These are phyloP conservation scores for Heliamphora pulchella DNA, from an alignment of 179 eudicot species.

Conservation along the genomic window DNA sequence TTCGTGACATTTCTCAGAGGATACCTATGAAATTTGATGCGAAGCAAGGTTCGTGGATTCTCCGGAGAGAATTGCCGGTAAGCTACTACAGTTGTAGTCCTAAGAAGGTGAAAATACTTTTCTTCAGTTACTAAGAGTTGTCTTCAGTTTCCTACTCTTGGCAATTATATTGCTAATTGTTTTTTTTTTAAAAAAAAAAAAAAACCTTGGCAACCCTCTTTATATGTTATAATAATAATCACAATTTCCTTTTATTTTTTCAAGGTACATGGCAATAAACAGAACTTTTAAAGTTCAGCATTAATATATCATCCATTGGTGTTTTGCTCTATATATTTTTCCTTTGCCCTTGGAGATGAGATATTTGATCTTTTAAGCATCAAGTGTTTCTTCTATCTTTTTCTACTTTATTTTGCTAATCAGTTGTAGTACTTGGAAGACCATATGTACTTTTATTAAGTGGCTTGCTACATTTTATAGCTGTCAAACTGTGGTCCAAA, in stretches of 20 bases:
- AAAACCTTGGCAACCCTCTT: background rate
- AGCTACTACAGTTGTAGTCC: slow-evolving; percentile 20
- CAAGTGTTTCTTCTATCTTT: background rate
- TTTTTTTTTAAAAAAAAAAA: too few relatives aligned
- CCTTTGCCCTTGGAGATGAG: too few relatives aligned
- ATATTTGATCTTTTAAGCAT: background rate
- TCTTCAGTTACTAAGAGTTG: background rate
- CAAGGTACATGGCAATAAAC: background rate
- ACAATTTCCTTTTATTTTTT: background rate
- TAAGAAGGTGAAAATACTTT: background rate
- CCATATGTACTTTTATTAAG: background rate
- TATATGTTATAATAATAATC: background rate
- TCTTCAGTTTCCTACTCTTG: background rate
- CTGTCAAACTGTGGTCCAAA: background rate
- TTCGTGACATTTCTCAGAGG: slow-evolving; percentile 40
- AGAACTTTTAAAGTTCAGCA: background rate
- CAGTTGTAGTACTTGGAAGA: background rate
- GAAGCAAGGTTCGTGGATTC: slow-evolving; percentile 58
- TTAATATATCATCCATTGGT: background rate
- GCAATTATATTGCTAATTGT: background rate
- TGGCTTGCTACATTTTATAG: background rate
- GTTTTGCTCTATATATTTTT: too few relatives aligned
- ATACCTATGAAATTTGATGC: slow-evolving; percentile 51
- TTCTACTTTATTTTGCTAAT: background rate
- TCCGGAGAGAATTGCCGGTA: slow-evolving; percentile 74